A percentile compares a stretch with the other conserved stretches of the same genome.
Evolutionary conservation across 805 yeast genomes (phyloP).

Genomic region (Kuraishia cidri): DNA sequence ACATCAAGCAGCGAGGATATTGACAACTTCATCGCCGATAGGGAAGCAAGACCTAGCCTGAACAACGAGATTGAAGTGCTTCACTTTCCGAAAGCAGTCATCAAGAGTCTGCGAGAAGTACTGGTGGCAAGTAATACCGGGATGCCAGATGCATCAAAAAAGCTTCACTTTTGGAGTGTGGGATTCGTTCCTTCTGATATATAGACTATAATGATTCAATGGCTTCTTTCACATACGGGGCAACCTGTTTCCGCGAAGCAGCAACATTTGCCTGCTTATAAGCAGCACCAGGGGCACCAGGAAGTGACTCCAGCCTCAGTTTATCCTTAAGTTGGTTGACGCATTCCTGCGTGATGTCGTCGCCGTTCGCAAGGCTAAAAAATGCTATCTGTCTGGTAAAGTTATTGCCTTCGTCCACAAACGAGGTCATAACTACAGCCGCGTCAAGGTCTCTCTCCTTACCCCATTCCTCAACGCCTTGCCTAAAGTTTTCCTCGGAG

Average conservation of each 20-base stretch:
- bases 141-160: conserved; percentile 22
- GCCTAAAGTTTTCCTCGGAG: conserved; percentile 8
- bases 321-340: no score
- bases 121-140: conserved; percentile 17
- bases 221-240: conserved; percentile 38
- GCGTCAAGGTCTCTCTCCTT: conserved; percentile 25
- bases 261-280: conserved; percentile 39
- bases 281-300: conserved; percentile 6
- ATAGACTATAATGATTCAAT: background rate
- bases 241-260: conserved; percentile 84
- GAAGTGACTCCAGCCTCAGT: conserved; percentile 14
- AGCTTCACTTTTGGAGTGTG: conserved; percentile 18
- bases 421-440: conserved; percentile 40
- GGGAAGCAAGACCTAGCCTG: conserved; percentile 7
- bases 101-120: conserved; percentile 15
- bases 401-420: conserved; percentile 19
- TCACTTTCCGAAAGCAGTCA: conserved; percentile 20
- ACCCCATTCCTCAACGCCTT: conserved; percentile 13
- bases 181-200: conserved; percentile 14
- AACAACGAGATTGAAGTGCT: conserved; percentile 29
- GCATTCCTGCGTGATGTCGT: no score
- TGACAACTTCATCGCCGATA: conserved; percentile 14
- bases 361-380: no score
- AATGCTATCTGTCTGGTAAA: conserved; percentile 37
- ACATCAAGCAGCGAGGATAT: conserved; percentile 20